Evolutionary conservation across 2,329 filamentous ascomycete species (phyloP), one percentile per base, ranked within the genome.

Genomic region (Pseudomassariella vexata): DNA sequence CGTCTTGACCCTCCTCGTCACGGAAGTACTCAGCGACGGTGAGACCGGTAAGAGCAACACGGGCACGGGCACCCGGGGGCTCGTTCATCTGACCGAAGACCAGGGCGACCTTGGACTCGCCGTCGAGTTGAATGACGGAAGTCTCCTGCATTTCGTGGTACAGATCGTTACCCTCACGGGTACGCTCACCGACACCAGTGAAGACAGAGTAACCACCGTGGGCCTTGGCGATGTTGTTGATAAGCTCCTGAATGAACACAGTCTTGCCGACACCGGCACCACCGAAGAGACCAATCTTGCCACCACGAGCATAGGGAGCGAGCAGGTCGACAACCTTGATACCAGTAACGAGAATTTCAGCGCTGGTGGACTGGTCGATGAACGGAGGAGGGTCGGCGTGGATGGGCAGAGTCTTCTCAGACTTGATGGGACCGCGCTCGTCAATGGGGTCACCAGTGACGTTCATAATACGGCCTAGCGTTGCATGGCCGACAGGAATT

Each of bases 111-210:
- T 98, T 98, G 67, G 92, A 96, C 59, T 95, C 90, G 69, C 92
- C 92, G 49, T 98, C 92, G 50, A 98, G 87, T 70, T 98, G 82
- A 70, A 98, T 98, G 79, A 98, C 92, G 62, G 85, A 87, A 53
- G 92, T 98, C 76, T 98, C 90, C 78, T 96, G 92, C 92, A 98
- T 98, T 81, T 98, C 92, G 75, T 98, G 90, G 84, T 98, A 98
- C 78, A 98, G 70, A 82, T 98, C 92, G 82, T 98, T 98, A 80
- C 92, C 92, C 82, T 98, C 92, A 87, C 92, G 92, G 64, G 92
- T 98, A 78, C 92, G 90, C 84, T 98, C 92, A 67, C 92, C 92
- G 71, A 98, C 92, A 90, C 92, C 92, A 63, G 88, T 95, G 84
- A 98, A 98, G 65, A 98, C 92, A 52, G 92, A 98, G 85, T 94